phyloP scores from a whole-genome alignment of 2,329 filamentous ascomycete species.

The Scedosporium minutisporum region DNA sequence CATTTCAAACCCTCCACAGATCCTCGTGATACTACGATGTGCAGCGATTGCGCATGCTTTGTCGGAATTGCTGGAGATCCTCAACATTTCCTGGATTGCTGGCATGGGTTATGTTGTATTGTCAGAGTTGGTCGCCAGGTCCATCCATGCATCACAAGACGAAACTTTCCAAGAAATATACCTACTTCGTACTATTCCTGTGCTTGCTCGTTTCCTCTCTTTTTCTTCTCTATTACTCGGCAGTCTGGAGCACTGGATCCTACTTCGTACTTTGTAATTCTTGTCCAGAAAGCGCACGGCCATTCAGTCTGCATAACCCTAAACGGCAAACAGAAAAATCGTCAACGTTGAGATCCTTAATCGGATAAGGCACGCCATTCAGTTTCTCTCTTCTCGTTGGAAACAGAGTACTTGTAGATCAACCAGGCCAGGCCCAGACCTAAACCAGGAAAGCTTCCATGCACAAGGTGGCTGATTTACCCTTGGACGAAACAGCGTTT shows the following conservation, averaged over 20 bases:
- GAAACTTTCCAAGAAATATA: background rate
- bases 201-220: too few species aligned
- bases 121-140: background rate
- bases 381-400: too few species aligned
- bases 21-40: conserved; percentile 1
- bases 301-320: background rate
- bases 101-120: background rate
- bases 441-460: too few species aligned
- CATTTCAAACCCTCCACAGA: background rate
- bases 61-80: too few species aligned
- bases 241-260: background rate
- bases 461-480: too few species aligned
- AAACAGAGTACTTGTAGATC: too few species aligned
- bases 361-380: background rate
- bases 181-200: background rate
- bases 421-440: too few species aligned
- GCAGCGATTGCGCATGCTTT: background rate
- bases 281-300: background rate
- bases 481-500: too few species aligned
- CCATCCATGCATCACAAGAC: background rate
- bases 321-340: background rate
- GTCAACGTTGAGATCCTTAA: background rate
- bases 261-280: background rate
- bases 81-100: background rate
- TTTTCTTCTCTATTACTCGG: background rate